These are phyloP conservation scores for Lasiodiplodia sp. DNA, from an alignment of 2,329 filamentous ascomycete genomes.

Conservation along the genomic window DNA sequence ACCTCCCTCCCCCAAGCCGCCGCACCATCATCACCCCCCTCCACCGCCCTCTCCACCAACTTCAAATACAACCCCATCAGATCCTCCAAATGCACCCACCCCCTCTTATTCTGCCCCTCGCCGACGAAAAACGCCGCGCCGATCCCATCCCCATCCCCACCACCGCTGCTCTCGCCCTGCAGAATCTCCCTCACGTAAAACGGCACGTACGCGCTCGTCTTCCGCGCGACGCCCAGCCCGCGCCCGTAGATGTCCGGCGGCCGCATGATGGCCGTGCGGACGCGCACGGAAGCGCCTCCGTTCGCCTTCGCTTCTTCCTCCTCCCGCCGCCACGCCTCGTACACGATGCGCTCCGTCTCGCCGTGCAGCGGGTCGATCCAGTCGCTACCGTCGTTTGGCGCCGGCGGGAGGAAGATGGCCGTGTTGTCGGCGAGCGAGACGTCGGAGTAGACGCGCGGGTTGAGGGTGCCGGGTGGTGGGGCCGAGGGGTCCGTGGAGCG, in stretches of 20 bases:
- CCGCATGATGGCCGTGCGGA: constrained; percentile 60
- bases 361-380: constrained; percentile 66
- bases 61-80: constrained; percentile 62
- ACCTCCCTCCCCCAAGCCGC: constrained; percentile 21
- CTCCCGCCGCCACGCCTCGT: constrained; percentile 46
- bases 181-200: constrained; percentile 53
- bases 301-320: not conserved
- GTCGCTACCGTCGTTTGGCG: too few relatives aligned
- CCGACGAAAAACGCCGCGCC: constrained; percentile 58
- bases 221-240: constrained; percentile 64
- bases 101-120: constrained; percentile 65
- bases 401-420: constrained; percentile 59
- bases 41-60: constrained; percentile 63
- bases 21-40: not conserved
- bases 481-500: not conserved
- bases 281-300: not conserved
- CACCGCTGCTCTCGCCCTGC: constrained; percentile 34
- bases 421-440: constrained; percentile 61
- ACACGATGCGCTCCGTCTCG: constrained; percentile 73
- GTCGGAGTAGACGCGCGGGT: constrained; percentile 65
- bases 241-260: constrained; percentile 69
- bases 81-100: constrained; percentile 66
- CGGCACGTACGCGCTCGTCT: constrained; percentile 61
- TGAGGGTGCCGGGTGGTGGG: constrained; percentile 47
- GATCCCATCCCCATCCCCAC: constrained; percentile 47